Evolutionary conservation across 352 stramenopile species (phyloP), one percentile per base, ranked within the genome.

Genomic region (Globisporangium lucens): DNA sequence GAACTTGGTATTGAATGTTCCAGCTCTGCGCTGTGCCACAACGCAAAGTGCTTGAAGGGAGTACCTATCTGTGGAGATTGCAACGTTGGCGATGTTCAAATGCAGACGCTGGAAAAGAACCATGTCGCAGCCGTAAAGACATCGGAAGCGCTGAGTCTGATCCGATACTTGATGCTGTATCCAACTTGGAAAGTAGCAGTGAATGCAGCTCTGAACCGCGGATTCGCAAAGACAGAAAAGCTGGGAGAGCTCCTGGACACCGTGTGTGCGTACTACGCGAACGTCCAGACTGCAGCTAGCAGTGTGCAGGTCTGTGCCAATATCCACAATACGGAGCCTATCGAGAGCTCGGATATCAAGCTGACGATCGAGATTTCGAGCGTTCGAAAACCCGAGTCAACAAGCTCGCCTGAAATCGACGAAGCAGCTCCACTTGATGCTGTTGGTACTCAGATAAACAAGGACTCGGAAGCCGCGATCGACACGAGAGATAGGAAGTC

Each of bases 141-240:
- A 13, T 84, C 85, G 13, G 88, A 94, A 52, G 79, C 79, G 36
- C 70, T 94, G 1, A 68, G 68, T 36, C 69, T 96, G 8, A 65
- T 96, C 29, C 80, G 88, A 2, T 94, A 93, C 67, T 71, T 96
- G 7, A 93, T 80, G 1, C 67, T 94, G 17, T 93, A 83, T 63
- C 86, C 88, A 7, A 79, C 79, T 10, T 96, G 88, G 88, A 91
- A 88, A 69, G 71, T 91, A 5, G 86, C 88, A 0, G 82, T 94
- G 22, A 93, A 93, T 36, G 80, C 83, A 1, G 83, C 74, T 4
- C 62, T 96, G 20, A 74, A 58, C 17, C 76, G 82, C 27, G 74
- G 79, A 0, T 83, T 96, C 51, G 69, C 71, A 2, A 87, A 83
- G 56, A 74, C 79, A 9, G 73, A 81, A 10, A 81, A 78, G 12